Evolutionary conservation across 1,284 basidiomycete species (phyloP).

Genomic region (Athelia psychrophila): DNA sequence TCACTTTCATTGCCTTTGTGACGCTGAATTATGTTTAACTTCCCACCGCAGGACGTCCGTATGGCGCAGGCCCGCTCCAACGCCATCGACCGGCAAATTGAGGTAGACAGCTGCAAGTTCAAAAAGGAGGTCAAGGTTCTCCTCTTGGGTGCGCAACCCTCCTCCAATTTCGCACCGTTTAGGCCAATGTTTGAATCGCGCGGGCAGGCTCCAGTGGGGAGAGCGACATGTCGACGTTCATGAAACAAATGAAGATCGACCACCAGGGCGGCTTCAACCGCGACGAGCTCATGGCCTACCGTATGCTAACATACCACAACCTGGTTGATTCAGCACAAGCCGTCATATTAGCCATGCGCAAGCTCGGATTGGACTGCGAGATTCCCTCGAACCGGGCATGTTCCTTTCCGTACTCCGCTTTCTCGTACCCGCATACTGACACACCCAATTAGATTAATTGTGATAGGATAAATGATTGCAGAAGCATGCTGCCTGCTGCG

Average conservation of each 20-base stretch:
- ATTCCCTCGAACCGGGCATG: conserved; percentile 72
- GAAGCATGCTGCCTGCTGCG: not conserved
- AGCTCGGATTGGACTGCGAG: conserved; percentile 83
- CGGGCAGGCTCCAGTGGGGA: conserved; percentile 59
- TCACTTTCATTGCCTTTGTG: no score
- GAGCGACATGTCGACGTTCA: conserved; percentile 94
- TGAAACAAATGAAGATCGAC: conserved; percentile 99
- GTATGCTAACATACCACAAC: conserved; percentile 83
- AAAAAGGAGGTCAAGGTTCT: conserved; percentile 91
- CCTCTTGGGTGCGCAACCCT: no score
- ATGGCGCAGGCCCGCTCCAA: conserved; percentile 67
- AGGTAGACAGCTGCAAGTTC: conserved; percentile 72
- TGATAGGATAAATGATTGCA: conserved; percentile 61
- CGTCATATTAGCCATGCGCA: conserved; percentile 86
- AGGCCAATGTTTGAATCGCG: no score
- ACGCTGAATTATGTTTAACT: no score
- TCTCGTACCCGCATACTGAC: not conserved
- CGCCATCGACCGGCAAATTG: conserved; percentile 69
- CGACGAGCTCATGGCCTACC: conserved; percentile 80
- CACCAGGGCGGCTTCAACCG: conserved; percentile 90
- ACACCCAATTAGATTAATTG: conserved; percentile 39
- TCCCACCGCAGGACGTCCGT: conserved; percentile 35
- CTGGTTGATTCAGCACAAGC: conserved; percentile 90
- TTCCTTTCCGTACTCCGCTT: conserved; percentile 10
- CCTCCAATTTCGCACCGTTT: no score